Base-by-base conservation (phyloP, 768 basidiomycete species). In the Auricularia sp. region DNA sequence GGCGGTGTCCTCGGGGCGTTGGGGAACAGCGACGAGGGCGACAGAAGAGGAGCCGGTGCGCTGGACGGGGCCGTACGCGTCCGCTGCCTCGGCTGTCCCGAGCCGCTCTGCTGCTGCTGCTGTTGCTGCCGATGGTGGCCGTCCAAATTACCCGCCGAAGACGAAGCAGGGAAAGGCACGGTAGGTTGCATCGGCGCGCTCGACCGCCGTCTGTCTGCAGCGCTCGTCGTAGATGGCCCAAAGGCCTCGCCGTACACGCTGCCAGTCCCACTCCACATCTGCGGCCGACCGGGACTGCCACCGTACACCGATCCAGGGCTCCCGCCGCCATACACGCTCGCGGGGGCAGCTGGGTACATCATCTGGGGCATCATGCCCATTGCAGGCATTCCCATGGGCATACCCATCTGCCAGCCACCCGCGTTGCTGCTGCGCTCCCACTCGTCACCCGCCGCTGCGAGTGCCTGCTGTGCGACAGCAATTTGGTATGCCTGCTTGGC, bases 401-500 rank as follows among this genome's bases (percentile, higher is more conserved):
- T 77, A 61, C 73, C 74, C 75, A 81, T 78, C 53, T 81, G 77
- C 66, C 75, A 77, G 18, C 83, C 82, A 16, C 77, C 78, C 35
- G 81, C 67, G 43, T 77, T 83, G 62, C 89, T 91, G 6, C 84
- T 82, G 39, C 91, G 85, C 71, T 94, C 92, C 92, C 92, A 94
- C 71, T 93, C 91, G 36, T 93, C 92, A 21, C 83, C 90, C n/a
- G 92, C 92, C 7, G 86, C 84, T 7, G 85, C 87, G 83, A 93
- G 87, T 3, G 92, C 92, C 68, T 93, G 92, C 73, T 92, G 92
- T 4, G 92, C 92, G 53, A 94, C 88, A 2, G 92, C 88, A 79
- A 89, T 84, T 74, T 93, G 92, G 71, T 91, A 94, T 3, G 91
- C 86, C 73, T 93, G 92, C 74, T 93, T 93, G 62, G 92, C 92